Evolutionary conservation across 805 yeast genomes (phyloP).

Genomic region (Phaffomyces thermotolerans): DNA sequence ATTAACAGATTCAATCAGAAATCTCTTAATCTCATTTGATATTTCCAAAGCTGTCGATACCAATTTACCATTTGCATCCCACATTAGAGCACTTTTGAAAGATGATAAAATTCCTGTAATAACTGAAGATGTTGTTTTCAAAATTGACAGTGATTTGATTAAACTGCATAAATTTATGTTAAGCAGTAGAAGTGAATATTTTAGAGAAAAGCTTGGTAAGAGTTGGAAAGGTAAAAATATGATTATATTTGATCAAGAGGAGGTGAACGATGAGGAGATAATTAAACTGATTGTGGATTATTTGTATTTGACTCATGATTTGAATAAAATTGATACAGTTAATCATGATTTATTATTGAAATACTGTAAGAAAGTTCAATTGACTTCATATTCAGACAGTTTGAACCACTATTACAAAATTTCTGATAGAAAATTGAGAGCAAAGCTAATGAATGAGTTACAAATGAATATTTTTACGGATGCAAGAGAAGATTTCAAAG

Average conservation of each 20-base stretch:
- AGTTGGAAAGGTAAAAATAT: constrained; percentile 21
- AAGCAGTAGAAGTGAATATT: constrained; percentile 28
- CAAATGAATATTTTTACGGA: constrained; percentile 15
- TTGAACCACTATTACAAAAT: constrained; percentile 25
- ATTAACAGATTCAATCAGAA: constrained; percentile 55
- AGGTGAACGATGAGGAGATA: constrained; percentile 13
- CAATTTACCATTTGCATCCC: constrained; percentile 67
- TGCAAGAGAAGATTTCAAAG: constrained; percentile 17
- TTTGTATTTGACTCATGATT: constrained; percentile 32
- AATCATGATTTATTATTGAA: constrained; percentile 25
- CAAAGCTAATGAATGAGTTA: constrained; percentile 26
- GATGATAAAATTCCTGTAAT: constrained; percentile 10
- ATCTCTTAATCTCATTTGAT: constrained; percentile 50
- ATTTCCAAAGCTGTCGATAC: constrained; percentile 62
- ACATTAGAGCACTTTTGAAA: constrained; percentile 42
- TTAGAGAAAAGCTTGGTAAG: constrained; percentile 19
- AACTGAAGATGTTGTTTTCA: constrained; percentile 20
- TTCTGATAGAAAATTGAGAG: constrained; percentile 24
- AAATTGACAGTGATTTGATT: constrained; percentile 13
- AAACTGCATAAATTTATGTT: constrained; percentile 37
- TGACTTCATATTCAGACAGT: constrained; percentile 32
- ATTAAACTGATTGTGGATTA: constrained; percentile 25
- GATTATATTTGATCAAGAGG: constrained; percentile 16
- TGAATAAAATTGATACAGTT: constrained; percentile 28
- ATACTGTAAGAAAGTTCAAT: constrained; percentile 28